phyloP scores from a whole-genome alignment of 2,329 filamentous ascomycete species.

The Exophiala spinifera region DNA sequence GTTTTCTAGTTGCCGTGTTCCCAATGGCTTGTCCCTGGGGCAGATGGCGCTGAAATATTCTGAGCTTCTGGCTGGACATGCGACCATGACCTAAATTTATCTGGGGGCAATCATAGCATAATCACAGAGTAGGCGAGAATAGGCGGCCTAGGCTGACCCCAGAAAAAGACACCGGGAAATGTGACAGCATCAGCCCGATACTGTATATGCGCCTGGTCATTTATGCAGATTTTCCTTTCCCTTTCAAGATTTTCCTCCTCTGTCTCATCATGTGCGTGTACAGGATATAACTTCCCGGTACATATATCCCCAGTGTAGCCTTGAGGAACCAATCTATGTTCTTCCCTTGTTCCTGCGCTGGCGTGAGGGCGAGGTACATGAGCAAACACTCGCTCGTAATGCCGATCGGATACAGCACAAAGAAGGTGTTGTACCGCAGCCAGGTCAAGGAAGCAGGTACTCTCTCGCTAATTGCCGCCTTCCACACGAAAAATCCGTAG shows the following conservation, averaged over 20 bases:
- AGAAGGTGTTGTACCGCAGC: slow-evolving; percentile 85
- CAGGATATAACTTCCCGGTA: slow-evolving; percentile 79
- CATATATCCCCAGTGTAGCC: slow-evolving; percentile 68
- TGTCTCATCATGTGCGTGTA: slow-evolving; percentile 96
- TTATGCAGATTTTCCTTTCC: slow-evolving; percentile 48
- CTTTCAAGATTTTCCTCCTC: slow-evolving; percentile 72
- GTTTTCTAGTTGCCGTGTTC: too few species aligned
- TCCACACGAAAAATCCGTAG: slow-evolving; percentile 85
- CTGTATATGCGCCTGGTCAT: neutral
- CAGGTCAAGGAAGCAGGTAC: slow-evolving; percentile 69
- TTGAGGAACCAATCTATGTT: slow-evolving; percentile 60
- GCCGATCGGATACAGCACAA: slow-evolving; percentile 85
- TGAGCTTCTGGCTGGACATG: too few species aligned
- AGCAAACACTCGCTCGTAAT: slow-evolving; percentile 84
- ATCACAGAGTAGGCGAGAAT: too few species aligned
- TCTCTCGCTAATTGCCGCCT: slow-evolving; percentile 51
- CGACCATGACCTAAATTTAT: too few species aligned
- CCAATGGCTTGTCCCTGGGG: too few species aligned
- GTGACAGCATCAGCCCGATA: too few species aligned
- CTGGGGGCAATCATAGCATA: too few species aligned
- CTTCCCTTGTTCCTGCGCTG: slow-evolving; percentile 52
- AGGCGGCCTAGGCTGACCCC: too few species aligned
- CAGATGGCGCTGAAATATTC: too few species aligned
- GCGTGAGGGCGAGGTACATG: slow-evolving; percentile 66
- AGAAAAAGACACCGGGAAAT: too few species aligned